A percentile compares a stretch with the other conserved stretches of the same genome.
These are phyloP conservation scores for Leptographium lundbergii DNA, from an alignment of 2,329 filamentous ascomycete genomes.

Conservation along the genomic window DNA sequence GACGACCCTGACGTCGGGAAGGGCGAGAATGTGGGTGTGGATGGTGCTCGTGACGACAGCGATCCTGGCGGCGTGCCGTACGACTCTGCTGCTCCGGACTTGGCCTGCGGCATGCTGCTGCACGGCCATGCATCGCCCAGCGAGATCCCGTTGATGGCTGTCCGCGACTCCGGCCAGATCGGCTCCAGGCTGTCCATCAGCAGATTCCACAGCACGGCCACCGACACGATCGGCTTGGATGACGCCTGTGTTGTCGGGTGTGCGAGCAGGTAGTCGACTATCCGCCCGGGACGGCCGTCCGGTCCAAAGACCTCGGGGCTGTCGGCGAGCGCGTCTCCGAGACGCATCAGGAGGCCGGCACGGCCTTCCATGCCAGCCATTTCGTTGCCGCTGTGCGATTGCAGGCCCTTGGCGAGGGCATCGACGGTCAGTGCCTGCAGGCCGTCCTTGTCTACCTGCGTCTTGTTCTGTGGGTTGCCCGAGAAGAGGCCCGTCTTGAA, in stretches of 20 bases:
- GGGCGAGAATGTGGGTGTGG: conserved; percentile 38
- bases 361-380: conserved; percentile 79
- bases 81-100: not conserved
- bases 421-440: conserved; percentile 63
- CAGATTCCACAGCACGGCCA: conserved; percentile 82
- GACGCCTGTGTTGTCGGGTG: conserved; percentile 83
- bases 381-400: conserved; percentile 68
- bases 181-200: conserved; percentile 76
- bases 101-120: conserved; percentile 56
- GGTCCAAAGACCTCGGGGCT: conserved; percentile 76
- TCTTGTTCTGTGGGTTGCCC: conserved; percentile 65
- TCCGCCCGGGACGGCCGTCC: conserved; percentile 78
- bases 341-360: conserved; percentile 61
- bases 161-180: conserved; percentile 83
- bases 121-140: conserved; percentile 95
- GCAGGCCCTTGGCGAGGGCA: conserved; percentile 66
- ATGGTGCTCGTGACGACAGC: conserved; percentile 14
- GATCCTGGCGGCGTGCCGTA: conserved; percentile 8
- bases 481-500: conserved; percentile 89
- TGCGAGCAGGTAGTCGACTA: conserved; percentile 89
- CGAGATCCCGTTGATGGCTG: conserved; percentile 72
- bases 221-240: conserved; percentile 72
- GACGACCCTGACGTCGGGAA: conserved; percentile 28
- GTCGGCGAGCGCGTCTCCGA: conserved; percentile 60
- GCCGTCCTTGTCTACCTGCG: conserved; percentile 78